phyloP scores from a whole-genome alignment of 192 early-diverging fungal genomes.

The Backusella morwellensis region DNA sequence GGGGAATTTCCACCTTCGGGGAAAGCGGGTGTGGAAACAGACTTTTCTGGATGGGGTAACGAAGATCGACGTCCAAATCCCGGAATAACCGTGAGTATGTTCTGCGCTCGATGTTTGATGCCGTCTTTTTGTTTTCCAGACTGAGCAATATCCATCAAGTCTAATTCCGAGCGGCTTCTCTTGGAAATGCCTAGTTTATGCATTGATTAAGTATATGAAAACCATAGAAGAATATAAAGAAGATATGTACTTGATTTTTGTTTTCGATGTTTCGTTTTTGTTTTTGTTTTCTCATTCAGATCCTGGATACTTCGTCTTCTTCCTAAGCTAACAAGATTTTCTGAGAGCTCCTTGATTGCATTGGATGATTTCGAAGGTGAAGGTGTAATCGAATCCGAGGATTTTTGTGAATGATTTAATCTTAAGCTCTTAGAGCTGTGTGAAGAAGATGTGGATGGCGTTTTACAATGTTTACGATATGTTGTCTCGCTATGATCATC shows the following conservation, averaged over 20 bases:
- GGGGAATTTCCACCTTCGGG: not conserved
- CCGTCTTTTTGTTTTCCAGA: not conserved
- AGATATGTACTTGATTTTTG: not conserved
- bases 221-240: not conserved
- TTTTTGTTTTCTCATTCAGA: not conserved
- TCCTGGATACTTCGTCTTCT: slow-evolving; percentile 34
- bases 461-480: slow-evolving; percentile 20
- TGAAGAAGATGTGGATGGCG: slow-evolving; percentile 30
- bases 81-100: slow-evolving; percentile 21
- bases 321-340: slow-evolving; percentile 18
- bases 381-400: not conserved
- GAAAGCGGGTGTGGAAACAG: not conserved
- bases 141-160: slow-evolving; percentile 11
- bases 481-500: not conserved
- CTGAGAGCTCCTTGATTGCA: slow-evolving; percentile 27
- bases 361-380: slow-evolving; percentile 15
- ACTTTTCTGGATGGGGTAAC: not conserved
- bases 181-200: slow-evolving; percentile 4
- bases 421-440: slow-evolving; percentile 15
- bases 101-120: slow-evolving; percentile 26
- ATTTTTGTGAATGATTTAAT: not conserved
- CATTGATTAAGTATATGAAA: not conserved
- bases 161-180: slow-evolving; percentile 22
- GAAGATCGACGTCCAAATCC: slow-evolving; percentile 17
- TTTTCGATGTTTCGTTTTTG: slow-evolving; percentile 3